A percentile compares a stretch with the other conserved stretches of the same genome.
Evolutionary conservation across 139 green algal genomes (phyloP).

Genomic region (Chlorella sp.): DNA sequence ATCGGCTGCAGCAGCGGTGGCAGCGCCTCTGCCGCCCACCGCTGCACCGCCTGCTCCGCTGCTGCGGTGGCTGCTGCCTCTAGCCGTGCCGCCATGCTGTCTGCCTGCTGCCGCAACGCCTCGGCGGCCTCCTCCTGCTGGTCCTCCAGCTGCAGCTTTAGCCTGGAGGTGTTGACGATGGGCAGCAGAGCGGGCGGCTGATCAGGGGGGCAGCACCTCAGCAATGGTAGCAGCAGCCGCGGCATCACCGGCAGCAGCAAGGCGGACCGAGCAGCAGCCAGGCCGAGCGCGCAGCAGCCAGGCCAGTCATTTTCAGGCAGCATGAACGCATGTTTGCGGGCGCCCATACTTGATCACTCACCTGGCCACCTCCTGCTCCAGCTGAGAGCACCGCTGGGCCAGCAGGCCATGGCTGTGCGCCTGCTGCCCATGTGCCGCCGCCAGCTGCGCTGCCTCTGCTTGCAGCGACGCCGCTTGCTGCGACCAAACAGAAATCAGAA

Average conservation of each 20-base stretch:
- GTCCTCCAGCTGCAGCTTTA: background rate
- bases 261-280: too few relatives aligned
- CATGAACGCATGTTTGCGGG: too few relatives aligned
- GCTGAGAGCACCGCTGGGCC: background rate
- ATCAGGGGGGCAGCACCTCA: too few relatives aligned
- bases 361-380: conserved; percentile 6
- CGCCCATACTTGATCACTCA: background rate
- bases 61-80: background rate
- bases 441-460: conserved; percentile 3
- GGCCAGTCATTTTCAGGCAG: too few relatives aligned
- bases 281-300: too few relatives aligned
- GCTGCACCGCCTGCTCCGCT: background rate
- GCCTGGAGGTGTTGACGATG: too few relatives aligned
- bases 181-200: too few relatives aligned
- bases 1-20: conserved; percentile 17
- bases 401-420: background rate
- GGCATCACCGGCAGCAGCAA: too few relatives aligned
- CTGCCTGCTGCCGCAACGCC: background rate
- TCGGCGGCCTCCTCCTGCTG: background rate
- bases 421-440: background rate
- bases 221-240: too few relatives aligned
- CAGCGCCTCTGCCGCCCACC: background rate
- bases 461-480: background rate
- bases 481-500: too few relatives aligned
- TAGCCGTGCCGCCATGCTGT: background rate